Percentiles rank a stretch among this genome's conserved stretches.
These are phyloP conservation scores for Lasiodiplodia sp. DNA, from an alignment of 2,329 filamentous ascomycete species.

Conservation along the genomic window DNA sequence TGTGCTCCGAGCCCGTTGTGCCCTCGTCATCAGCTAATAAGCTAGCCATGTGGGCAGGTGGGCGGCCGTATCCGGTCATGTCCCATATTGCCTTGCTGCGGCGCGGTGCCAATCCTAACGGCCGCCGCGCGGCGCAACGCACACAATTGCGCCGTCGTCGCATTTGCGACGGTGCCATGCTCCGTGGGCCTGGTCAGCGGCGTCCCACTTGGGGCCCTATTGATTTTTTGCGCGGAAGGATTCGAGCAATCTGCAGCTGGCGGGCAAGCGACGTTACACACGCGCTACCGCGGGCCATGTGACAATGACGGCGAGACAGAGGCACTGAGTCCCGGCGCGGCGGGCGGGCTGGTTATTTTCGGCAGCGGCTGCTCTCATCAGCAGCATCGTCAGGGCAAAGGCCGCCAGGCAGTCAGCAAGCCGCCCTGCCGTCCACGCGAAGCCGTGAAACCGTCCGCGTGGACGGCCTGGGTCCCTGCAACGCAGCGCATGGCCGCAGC, in stretches of 20 bases:
- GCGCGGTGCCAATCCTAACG: neutral
- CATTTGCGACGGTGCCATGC: conserved; percentile 1
- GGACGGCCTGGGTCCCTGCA: conserved; percentile 15
- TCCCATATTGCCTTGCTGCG: conserved; percentile 14
- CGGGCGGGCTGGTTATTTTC: conserved; percentile 20
- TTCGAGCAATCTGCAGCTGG: conserved; percentile 8
- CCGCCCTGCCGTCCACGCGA: conserved; percentile 11
- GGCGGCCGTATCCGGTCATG: conserved; percentile 17
- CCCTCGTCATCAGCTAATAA: conserved; percentile 22
- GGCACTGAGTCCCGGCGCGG: conserved; percentile 2
- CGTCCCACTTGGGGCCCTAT: conserved; percentile 11
- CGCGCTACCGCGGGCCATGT: neutral
- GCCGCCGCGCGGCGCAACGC: conserved; percentile 3
- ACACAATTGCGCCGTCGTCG: neutral
- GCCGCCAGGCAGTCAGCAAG: conserved; percentile 8
- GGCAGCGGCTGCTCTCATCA: conserved; percentile 15
- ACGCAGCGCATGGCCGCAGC: conserved; percentile 20
- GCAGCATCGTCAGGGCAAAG: conserved; percentile 7
- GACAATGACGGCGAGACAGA: conserved; percentile 11
- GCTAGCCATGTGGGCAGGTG: neutral
- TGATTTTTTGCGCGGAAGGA: conserved; percentile 10
- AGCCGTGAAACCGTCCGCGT: conserved; percentile 22
- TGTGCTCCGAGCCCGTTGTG: conserved; percentile 23
- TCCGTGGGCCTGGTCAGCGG: conserved; percentile 18
- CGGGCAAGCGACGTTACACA: conserved; percentile 10